phyloP scores from a whole-genome alignment of 2,329 filamentous ascomycete species.

The Aspergillus bombycis region DNA sequence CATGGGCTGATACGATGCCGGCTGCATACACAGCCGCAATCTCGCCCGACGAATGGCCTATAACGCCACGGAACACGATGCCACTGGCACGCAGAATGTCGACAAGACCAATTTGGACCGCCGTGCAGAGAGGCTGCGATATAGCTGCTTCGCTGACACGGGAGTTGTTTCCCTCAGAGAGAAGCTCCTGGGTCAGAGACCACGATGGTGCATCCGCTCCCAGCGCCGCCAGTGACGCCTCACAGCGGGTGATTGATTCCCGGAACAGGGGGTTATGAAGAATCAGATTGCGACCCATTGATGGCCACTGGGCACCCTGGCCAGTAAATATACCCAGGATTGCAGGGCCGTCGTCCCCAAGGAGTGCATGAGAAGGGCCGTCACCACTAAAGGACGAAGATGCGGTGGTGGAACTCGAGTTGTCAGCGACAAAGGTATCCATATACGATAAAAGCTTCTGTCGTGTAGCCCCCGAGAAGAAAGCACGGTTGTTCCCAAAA shows the following conservation, averaged over 20 bases:
- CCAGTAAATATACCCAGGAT: constrained; percentile 35
- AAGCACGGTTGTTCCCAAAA: neutral
- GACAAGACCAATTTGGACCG: constrained; percentile 52
- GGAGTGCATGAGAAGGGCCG: no score
- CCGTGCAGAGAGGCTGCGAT: constrained; percentile 37
- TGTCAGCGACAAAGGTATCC: no score
- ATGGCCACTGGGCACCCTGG: constrained; percentile 33
- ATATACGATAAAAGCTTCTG: no score
- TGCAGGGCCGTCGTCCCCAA: no score
- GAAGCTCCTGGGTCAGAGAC: constrained; percentile 16
- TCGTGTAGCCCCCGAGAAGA: no score
- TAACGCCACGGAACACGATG: constrained; percentile 43
- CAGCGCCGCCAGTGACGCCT: no score
- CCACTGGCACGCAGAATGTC: constrained; percentile 50
- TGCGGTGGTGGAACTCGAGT: no score
- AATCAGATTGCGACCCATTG: constrained; percentile 20
- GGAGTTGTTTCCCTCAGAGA: constrained; percentile 2
- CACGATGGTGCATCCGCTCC: constrained; percentile 19
- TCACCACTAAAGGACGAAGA: no score
- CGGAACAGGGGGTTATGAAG: no score
- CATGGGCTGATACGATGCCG: constrained; percentile 45
- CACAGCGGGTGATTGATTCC: no score
- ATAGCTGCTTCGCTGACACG: constrained; percentile 15
- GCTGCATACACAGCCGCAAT: constrained; percentile 54
- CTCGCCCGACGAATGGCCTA: constrained; percentile 55